Conservation (phyloP, 805 yeast genomes). For the Debaryomyces maramus region DNA sequence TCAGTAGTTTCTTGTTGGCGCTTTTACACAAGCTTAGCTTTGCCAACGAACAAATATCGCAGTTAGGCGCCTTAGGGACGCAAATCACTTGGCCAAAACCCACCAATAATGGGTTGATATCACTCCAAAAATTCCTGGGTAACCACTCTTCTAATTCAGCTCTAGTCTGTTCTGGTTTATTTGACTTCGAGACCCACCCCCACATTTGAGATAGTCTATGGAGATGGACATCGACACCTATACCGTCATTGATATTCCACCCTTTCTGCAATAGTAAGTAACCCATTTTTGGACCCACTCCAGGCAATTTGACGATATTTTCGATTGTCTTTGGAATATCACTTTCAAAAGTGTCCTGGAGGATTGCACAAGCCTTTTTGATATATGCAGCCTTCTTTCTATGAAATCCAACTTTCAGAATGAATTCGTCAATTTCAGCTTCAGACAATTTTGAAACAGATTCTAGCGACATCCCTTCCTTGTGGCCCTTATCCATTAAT, state of each 20-base stretch:
- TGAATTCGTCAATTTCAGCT: conserved; percentile 58
- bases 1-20: conserved; percentile 48
- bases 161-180: conserved; percentile 78
- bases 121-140: conserved; percentile 73
- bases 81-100: conserved; percentile 94
- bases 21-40: conserved; percentile 56
- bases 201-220: conserved; percentile 78
- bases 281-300: conserved; percentile 97
- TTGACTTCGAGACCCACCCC: conserved; percentile 63
- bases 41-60: conserved; percentile 68
- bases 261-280: conserved; percentile 76
- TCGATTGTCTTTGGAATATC: conserved; percentile 75
- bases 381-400: conserved; percentile 73
- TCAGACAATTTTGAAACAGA: conserved; percentile 53
- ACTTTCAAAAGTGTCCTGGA: conserved; percentile 50
- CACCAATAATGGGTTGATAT: conserved; percentile 80
- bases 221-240: conserved; percentile 94
- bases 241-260: conserved; percentile 75
- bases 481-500: conserved; percentile 37
- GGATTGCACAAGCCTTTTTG: conserved; percentile 55
- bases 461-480: conserved; percentile 58
- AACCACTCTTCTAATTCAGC: conserved; percentile 69
- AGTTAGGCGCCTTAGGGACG: conserved; percentile 64
- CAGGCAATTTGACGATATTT: conserved; percentile 72
- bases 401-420: conserved; percentile 87